Evolutionary conservation across 2,329 filamentous ascomycete genomes (phyloP), one percentile per base, ranked within the genome.

Genomic region (Calonectria fujianensis): DNA sequence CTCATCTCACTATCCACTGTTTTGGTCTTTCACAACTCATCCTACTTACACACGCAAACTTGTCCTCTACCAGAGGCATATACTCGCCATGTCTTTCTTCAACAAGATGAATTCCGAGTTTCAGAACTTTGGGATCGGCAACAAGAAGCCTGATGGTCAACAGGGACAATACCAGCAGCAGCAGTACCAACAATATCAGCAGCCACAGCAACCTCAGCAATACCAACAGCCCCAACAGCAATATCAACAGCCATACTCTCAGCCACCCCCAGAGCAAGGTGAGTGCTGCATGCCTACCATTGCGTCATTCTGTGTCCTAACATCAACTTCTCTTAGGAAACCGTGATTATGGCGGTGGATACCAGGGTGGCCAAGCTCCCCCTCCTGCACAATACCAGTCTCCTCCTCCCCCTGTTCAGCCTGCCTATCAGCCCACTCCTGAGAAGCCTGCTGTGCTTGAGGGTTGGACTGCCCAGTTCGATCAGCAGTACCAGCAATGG

Each of bases 391-490:
- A 78, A 24, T 80, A 81, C 67, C 70, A 77, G 32, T 39, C 37
- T 39, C 77, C 80, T 32, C 75, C 54, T 8, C 35, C 77, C 41
- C 81, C 81, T 72, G 77, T 75, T 10, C 80, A 76, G 29, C 84
- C 83, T 13, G 69, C 69, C 9, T 85, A 85, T 69, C 82, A 84
- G 59, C 84, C 84, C 31, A 84, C 85, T 7, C 80, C 82, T 18
- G 83, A 84, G 75, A 83, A 82, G 73, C 89, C 92, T 31, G 85
- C 90, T 74, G 85, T 93, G 76, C 88, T 92, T 27, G 81, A 87
- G 65, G 92, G 92, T 77, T 94, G 93, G 92, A 85, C 86, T 39
- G 87, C 91, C 29, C 90, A 93, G 82, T 94, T 89, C 84, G 92
- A 94, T 77, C 88, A 90, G 72, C 87, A 86, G 73, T 86, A 88